A percentile compares a stretch with the other conserved stretches of the same genome.
phyloP scores from a whole-genome alignment of 345 rosid species.

The Ceriops decandra region DNA sequence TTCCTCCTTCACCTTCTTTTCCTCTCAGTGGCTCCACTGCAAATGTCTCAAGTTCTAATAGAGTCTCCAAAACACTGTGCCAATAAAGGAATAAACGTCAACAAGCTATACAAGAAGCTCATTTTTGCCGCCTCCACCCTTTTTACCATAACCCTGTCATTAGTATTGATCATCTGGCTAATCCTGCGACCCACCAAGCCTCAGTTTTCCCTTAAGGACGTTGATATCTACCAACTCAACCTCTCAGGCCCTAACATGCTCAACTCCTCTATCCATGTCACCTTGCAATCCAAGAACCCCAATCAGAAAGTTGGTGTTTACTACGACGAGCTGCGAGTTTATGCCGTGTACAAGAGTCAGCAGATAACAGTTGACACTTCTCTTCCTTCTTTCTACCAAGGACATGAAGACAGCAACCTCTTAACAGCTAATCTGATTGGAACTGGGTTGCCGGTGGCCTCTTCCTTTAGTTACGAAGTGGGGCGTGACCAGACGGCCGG shows the following conservation, averaged over 20 bases:
- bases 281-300: constrained; percentile 58
- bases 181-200: constrained; percentile 78
- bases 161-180: constrained; percentile 63
- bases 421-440: constrained; percentile 65
- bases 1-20: neutral
- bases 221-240: constrained; percentile 55
- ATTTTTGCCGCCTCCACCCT: constrained; percentile 43
- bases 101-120: constrained; percentile 54
- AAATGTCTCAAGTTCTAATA: constrained; percentile 62
- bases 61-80: constrained; percentile 82
- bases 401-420: constrained; percentile 54
- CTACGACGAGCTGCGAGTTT: constrained; percentile 64
- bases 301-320: constrained; percentile 71
- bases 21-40: constrained; percentile 15
- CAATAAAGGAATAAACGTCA: constrained; percentile 33
- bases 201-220: constrained; percentile 58
- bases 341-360: constrained; percentile 70
- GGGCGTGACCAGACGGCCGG: constrained; percentile 57
- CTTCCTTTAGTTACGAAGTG: constrained; percentile 60
- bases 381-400: constrained; percentile 79
- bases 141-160: constrained; percentile 44
- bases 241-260: constrained; percentile 68
- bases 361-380: constrained; percentile 58
- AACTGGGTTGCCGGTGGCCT: constrained; percentile 52
- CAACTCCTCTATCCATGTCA: constrained; percentile 75